phyloP scores from a whole-genome alignment of 495 filamentous ascomycete species.

The Penicillium pulvis region DNA sequence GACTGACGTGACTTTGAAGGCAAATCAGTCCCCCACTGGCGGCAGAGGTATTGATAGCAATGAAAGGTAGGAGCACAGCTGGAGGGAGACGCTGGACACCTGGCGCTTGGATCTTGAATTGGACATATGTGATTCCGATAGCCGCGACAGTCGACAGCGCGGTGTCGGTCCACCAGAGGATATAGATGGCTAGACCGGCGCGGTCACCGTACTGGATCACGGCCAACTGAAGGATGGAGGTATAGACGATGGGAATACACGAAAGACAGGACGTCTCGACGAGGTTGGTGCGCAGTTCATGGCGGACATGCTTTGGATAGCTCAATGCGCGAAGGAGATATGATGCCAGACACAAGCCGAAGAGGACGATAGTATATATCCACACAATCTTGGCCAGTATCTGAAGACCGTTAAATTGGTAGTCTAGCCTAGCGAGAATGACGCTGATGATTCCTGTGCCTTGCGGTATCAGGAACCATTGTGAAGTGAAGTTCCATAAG shows the following conservation, averaged over 20 bases:
- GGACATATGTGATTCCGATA: constrained; percentile 28
- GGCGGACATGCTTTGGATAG: constrained; percentile 28
- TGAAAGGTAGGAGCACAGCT: constrained; percentile 28
- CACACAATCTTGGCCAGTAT: constrained; percentile 35
- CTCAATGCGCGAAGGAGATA: constrained; percentile 31
- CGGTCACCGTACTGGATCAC: constrained; percentile 23
- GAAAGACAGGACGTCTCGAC: constrained; percentile 37
- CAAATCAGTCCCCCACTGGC: constrained; percentile 34
- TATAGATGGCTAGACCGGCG: constrained; percentile 25
- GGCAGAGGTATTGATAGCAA: constrained; percentile 33
- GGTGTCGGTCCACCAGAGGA: constrained; percentile 14
- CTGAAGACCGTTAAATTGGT: constrained; percentile 33
- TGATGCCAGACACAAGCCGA: constrained; percentile 20
- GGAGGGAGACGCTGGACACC: constrained; percentile 25
- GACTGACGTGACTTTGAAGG: constrained; percentile 16
- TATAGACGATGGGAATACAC: constrained; percentile 34
- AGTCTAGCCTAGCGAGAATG: constrained; percentile 32
- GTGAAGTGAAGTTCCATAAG: constrained; percentile 33
- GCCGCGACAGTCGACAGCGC: not conserved
- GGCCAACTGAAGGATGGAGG: constrained; percentile 31
- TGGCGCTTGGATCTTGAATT: constrained; percentile 33
- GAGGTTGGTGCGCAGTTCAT: constrained; percentile 23
- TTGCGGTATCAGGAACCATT: constrained; percentile 38
- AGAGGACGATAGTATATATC: constrained; percentile 34
- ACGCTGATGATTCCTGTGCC: constrained; percentile 32